Conservation (phyloP, 2,329 filamentous ascomycete genomes). For the Hypoxylon sp. region DNA sequence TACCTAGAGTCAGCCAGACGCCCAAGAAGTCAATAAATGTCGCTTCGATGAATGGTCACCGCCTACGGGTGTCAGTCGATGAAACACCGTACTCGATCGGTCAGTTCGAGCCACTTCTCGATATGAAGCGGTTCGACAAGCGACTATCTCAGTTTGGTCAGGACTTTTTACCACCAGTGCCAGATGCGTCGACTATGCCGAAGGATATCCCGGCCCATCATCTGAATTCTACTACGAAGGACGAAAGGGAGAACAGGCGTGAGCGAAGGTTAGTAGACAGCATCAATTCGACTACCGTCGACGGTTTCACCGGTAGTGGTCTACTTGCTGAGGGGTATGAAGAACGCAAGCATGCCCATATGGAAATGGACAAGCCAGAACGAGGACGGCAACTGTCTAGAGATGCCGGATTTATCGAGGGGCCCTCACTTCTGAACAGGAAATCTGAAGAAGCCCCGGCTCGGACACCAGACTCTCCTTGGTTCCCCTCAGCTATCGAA, state of each 20-base stretch:
- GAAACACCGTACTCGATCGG: conserved; percentile 74
- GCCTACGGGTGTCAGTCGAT: conserved; percentile 60
- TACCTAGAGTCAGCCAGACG: conserved; percentile 46
- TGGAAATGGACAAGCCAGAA: conserved; percentile 50
- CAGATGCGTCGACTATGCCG: conserved; percentile 49
- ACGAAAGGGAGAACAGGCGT: conserved; percentile 40
- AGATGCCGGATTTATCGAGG: conserved; percentile 67
- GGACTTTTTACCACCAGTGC: conserved; percentile 55
- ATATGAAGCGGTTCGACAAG: conserved; percentile 71
- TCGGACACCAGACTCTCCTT: conserved; percentile 50
- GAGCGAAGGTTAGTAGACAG: conserved; percentile 51
- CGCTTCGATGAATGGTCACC: conserved; percentile 55
- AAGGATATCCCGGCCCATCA: conserved; percentile 47
- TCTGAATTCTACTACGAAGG: conserved; percentile 46
- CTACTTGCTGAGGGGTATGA: conserved; percentile 67
- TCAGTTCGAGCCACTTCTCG: conserved; percentile 76
- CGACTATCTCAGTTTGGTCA: conserved; percentile 66
- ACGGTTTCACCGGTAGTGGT: conserved; percentile 66
- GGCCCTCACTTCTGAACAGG: conserved; percentile 69
- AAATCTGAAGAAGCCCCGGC: conserved; percentile 50
- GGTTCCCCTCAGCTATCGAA: conserved; percentile 59
- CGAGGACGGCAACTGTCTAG: conserved; percentile 48
- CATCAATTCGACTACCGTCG: conserved; percentile 52
- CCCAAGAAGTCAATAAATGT: conserved; percentile 54
- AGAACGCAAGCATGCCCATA: conserved; percentile 60